phyloP scores from a whole-genome alignment of 441 rosid species.

The Populus hybrid region DNA sequence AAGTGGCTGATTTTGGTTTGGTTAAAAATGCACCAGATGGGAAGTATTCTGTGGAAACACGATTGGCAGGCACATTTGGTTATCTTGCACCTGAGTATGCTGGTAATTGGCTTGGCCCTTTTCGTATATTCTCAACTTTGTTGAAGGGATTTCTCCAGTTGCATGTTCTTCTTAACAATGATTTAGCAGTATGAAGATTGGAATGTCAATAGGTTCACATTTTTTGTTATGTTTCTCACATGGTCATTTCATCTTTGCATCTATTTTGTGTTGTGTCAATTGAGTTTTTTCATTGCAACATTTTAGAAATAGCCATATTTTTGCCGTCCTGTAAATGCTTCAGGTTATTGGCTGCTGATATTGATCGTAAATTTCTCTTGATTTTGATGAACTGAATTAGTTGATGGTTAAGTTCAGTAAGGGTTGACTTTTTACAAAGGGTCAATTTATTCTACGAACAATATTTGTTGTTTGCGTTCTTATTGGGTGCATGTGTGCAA shows the following conservation, averaged over 20 bases:
- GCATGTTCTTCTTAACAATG: neutral
- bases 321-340: neutral
- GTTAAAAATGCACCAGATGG: slow-evolving; percentile 83
- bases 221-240: neutral
- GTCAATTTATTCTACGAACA: neutral
- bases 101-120: slow-evolving; percentile 35
- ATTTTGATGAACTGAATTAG: neutral
- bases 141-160: neutral
- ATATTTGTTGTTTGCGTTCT: neutral
- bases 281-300: neutral
- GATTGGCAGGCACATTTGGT: slow-evolving; percentile 87
- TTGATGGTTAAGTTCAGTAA: neutral
- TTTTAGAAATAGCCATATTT: neutral
- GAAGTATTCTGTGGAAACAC: slow-evolving; percentile 68
- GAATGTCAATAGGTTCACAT: neutral
- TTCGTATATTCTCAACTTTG: neutral
- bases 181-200: neutral
- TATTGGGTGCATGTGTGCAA: neutral
- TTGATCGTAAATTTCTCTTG: neutral
- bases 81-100: slow-evolving; percentile 92
- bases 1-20: slow-evolving; percentile 82
- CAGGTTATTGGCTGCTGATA: neutral
- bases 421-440: neutral
- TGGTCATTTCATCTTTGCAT: neutral
- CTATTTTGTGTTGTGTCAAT: neutral